Evolutionary conservation across 768 basidiomycete genomes (phyloP).

Genomic region (Lentinula guzmanii): DNA sequence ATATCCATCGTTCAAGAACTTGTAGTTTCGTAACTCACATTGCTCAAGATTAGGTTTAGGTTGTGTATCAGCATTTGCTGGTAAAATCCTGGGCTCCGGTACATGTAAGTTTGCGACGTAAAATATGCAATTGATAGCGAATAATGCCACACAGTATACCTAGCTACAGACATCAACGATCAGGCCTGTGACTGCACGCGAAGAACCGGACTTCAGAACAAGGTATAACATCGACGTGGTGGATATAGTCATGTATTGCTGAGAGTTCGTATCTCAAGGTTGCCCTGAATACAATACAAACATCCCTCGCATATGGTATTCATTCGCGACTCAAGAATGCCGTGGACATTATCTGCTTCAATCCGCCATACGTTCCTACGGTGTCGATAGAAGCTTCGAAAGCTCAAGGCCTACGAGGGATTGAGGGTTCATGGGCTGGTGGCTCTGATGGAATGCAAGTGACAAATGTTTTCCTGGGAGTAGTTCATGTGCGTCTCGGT

Average conservation of each 20-base stretch:
- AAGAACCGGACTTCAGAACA: constrained; percentile 68
- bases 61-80: constrained; percentile 82
- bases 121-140: not conserved
- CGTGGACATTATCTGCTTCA: constrained; percentile 88
- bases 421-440: constrained; percentile 91
- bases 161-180: constrained; percentile 88
- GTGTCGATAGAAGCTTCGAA: constrained; percentile 49
- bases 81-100: constrained; percentile 58
- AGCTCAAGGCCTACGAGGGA: constrained; percentile 52
- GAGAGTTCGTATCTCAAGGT: constrained; percentile 32
- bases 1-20: not conserved
- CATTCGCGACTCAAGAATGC: constrained; percentile 45
- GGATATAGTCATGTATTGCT: too few relatives aligned
- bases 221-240: constrained; percentile 29
- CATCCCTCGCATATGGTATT: constrained; percentile 60
- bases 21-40: not conserved
- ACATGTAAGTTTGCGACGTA: constrained; percentile 38
- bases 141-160: constrained; percentile 48
- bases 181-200: constrained; percentile 64
- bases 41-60: constrained; percentile 82
- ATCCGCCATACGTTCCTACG: constrained; percentile 96
- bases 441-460: constrained; percentile 81
- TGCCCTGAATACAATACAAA: constrained; percentile 56
- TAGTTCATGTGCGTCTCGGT: constrained; percentile 24
- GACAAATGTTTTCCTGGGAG: constrained; percentile 62